Evolutionary conservation across 83 land plant species (phyloP).

Genomic region (Diphasiastrum complanatum): DNA sequence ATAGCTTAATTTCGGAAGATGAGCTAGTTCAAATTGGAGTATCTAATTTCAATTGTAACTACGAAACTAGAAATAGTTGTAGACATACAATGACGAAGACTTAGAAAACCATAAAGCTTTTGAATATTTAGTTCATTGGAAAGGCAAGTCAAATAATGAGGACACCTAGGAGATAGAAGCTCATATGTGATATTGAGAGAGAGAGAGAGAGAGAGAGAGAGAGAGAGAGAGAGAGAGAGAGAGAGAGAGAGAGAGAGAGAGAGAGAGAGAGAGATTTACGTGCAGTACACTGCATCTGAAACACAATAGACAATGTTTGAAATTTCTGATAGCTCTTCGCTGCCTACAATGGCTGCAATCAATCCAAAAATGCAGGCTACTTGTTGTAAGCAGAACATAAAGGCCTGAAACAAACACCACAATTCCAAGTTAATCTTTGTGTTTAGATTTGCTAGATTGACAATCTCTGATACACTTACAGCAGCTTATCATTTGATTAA

Average conservation of each 20-base stretch:
- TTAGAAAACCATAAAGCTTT: no score
- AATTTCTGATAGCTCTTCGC: constrained; percentile 52
- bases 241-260: not conserved
- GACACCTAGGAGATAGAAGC: no score
- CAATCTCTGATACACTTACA: not conserved
- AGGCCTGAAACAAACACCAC: constrained; percentile 47
- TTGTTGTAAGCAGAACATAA: constrained; percentile 80
- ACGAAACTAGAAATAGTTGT: no score
- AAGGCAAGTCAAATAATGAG: no score
- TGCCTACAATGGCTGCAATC: constrained; percentile 51
- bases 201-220: not conserved
- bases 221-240: not conserved
- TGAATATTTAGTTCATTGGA: no score
- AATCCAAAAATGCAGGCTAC: constrained; percentile 68
- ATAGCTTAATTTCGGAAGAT: no score
- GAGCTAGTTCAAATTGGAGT: no score
- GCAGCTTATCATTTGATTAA: no score
- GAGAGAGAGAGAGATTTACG: constrained; percentile 25
- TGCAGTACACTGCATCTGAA: constrained; percentile 53
- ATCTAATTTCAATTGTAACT: no score
- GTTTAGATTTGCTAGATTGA: no score
- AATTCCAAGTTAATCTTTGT: not conserved
- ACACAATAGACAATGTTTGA: constrained; percentile 43
- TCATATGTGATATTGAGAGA: not conserved
- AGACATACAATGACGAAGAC: no score